phyloP scores from a whole-genome alignment of 805 yeast species.

The Sungouiozyma ichnusensis region DNA sequence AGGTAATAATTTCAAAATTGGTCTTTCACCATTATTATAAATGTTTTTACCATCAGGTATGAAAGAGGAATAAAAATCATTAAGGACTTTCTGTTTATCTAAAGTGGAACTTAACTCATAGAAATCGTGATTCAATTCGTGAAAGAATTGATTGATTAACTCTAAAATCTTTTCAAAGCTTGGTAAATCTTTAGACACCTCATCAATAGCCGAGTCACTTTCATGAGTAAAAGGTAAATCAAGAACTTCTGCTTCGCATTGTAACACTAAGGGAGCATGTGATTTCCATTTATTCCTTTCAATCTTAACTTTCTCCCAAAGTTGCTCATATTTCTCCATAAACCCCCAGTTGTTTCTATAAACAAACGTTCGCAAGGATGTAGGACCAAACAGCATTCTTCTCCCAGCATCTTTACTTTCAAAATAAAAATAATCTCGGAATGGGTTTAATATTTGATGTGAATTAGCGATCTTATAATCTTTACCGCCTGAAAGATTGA shows the following conservation, averaged over 20 bases:
- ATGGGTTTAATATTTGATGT: constrained; percentile 4
- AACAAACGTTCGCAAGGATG: constrained; percentile 16
- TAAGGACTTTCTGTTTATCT: constrained; percentile 14
- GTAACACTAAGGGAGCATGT: constrained; percentile 4
- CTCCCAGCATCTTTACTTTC: constrained; percentile 15
- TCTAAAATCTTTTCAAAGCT: constrained; percentile 9
- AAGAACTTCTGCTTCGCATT: constrained; percentile 10
- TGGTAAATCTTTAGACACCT: constrained; percentile 11
- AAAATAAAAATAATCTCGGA: constrained; percentile 7
- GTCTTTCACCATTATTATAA: constrained; percentile 4
- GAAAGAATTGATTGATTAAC: constrained; percentile 10
- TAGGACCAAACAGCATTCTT: constrained; percentile 21
- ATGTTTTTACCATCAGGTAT: constrained; percentile 5
- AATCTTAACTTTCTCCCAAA: constrained; percentile 18
- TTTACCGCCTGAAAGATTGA: neutral
- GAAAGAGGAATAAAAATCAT: constrained; percentile 12
- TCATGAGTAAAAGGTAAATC: constrained; percentile 1
- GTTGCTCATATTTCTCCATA: constrained; percentile 9
- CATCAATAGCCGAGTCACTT: neutral
- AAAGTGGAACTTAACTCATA: constrained; percentile 9
- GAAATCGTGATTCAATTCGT: constrained; percentile 6
- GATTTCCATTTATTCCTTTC: constrained; percentile 17
- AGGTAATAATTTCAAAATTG: constrained; percentile 5
- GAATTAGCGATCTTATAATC: neutral
- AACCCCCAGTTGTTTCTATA: constrained; percentile 10